These are phyloP conservation scores for Gomphus sp. DNA, from an alignment of 1,284 basidiomycete genomes.

Conservation along the genomic window DNA sequence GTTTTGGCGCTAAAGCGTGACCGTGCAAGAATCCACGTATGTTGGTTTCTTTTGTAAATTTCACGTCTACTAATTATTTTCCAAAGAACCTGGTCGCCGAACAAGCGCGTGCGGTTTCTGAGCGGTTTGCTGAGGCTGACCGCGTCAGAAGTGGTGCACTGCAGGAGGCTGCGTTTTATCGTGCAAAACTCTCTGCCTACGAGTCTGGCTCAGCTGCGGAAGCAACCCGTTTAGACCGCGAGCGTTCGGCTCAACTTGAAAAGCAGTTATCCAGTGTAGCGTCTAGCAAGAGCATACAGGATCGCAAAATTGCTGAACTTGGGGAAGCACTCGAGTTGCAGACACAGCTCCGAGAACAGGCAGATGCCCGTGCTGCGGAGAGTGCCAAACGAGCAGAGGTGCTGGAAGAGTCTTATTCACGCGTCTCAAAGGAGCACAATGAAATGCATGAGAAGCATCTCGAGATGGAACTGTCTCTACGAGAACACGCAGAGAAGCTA, in stretches of 20 bases:
- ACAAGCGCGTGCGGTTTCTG: constrained; percentile 70
- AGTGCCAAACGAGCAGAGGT: constrained; percentile 74
- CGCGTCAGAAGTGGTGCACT: constrained; percentile 71
- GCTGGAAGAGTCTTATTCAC: constrained; percentile 74
- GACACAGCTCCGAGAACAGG: constrained; percentile 68
- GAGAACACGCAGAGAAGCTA: constrained; percentile 75
- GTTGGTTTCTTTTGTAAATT: constrained; percentile 17
- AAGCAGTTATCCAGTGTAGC: constrained; percentile 60
- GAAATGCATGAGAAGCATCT: constrained; percentile 64
- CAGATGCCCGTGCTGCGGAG: constrained; percentile 76
- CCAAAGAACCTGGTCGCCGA: constrained; percentile 59
- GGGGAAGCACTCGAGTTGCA: constrained; percentile 68
- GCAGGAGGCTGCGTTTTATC: constrained; percentile 95
- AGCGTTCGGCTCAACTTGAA: constrained; percentile 77
- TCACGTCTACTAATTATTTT: constrained; percentile 12
- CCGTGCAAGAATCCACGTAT: constrained; percentile 80
- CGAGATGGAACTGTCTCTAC: constrained; percentile 56
- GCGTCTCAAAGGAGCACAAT: constrained; percentile 59
- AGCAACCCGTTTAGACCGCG: constrained; percentile 65
- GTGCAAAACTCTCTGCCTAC: constrained; percentile 84
- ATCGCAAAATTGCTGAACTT: constrained; percentile 66
- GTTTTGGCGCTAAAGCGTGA: constrained; percentile 84
- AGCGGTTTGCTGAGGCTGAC: constrained; percentile 76
- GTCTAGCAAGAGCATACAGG: constrained; percentile 57
- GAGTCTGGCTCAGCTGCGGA: constrained; percentile 68